Evolutionary conservation across 306 rosid species (phyloP).

Genomic region (Cicer pinnatifidum): DNA sequence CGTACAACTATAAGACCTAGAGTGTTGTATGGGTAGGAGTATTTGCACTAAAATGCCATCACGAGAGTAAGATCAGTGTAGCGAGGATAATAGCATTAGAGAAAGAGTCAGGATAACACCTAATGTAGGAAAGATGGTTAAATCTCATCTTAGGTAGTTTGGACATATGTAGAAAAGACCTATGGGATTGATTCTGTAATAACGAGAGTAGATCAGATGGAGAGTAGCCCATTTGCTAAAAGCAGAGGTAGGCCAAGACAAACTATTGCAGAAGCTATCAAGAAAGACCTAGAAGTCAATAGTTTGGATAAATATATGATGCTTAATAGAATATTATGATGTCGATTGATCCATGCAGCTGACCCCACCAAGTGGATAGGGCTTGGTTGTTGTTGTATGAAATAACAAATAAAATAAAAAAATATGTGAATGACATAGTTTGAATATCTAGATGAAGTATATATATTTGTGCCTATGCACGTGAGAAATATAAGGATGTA

Average conservation of each 20-base stretch:
- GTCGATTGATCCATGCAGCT: not conserved
- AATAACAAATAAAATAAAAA: constrained; percentile 1
- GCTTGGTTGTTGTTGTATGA: not conserved
- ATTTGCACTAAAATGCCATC: not conserved
- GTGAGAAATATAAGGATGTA: constrained; percentile 4
- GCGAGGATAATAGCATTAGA: not conserved
- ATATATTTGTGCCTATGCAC: not conserved
- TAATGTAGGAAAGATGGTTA: not conserved
- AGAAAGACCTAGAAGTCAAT: constrained; percentile 2
- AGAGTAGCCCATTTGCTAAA: not conserved
- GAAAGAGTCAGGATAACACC: not conserved
- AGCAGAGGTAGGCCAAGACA: not conserved
- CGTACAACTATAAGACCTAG: not conserved
- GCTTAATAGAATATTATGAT: not conserved
- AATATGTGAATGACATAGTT: constrained; percentile 11
- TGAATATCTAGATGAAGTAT: constrained; percentile 13
- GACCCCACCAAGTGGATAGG: not conserved
- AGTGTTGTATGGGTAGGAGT: not conserved
- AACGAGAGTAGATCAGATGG: not conserved
- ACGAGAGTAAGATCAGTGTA: not conserved
- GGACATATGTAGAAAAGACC: not conserved
- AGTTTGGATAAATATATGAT: constrained; percentile 2
- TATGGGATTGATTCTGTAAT: not conserved
- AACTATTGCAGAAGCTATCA: not conserved
- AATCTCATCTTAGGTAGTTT: not conserved